Percentiles rank a stretch among this genome's conserved stretches.
Evolutionary conservation across 768 basidiomycete genomes (phyloP).

Genomic region (Cystobasidium onofrii): DNA sequence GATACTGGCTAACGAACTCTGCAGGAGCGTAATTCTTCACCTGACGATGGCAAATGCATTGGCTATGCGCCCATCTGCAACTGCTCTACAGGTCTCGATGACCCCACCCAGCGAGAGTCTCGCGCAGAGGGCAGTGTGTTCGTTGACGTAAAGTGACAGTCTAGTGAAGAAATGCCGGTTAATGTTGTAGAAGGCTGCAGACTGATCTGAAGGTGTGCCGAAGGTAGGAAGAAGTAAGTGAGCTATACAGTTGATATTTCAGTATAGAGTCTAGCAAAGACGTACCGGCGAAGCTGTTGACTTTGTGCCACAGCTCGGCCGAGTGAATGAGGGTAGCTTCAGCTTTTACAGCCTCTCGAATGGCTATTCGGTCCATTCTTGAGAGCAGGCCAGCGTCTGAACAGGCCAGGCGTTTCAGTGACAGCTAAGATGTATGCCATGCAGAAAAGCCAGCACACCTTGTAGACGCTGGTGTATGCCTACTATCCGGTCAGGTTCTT

Average conservation of each 20-base stretch:
- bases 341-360: constrained; percentile 62
- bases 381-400: constrained; percentile 54
- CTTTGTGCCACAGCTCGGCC: constrained; percentile 83
- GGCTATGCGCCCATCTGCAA: constrained; percentile 68
- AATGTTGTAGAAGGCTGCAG: background rate
- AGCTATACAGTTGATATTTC: too few relatives aligned
- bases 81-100: constrained; percentile 77
- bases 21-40: constrained; percentile 2
- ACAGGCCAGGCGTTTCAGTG: too few relatives aligned
- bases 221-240: background rate
- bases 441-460: constrained; percentile 11
- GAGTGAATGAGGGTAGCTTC: constrained; percentile 86
- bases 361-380: constrained; percentile 69
- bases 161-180: constrained; percentile 76
- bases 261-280: too few relatives aligned
- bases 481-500: constrained; percentile 66
- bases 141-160: constrained; percentile 83
- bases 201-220: background rate
- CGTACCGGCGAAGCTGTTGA: constrained; percentile 69
- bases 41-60: constrained; percentile 92
- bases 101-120: constrained; percentile 88
- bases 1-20: too few relatives aligned
- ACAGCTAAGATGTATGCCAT: too few relatives aligned
- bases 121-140: constrained; percentile 73
- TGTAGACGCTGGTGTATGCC: constrained; percentile 63